A percentile compares a stretch with the other conserved stretches of the same genome.
Evolutionary conservation across 768 basidiomycete genomes (phyloP).

Genomic region (Bullera alba): DNA sequence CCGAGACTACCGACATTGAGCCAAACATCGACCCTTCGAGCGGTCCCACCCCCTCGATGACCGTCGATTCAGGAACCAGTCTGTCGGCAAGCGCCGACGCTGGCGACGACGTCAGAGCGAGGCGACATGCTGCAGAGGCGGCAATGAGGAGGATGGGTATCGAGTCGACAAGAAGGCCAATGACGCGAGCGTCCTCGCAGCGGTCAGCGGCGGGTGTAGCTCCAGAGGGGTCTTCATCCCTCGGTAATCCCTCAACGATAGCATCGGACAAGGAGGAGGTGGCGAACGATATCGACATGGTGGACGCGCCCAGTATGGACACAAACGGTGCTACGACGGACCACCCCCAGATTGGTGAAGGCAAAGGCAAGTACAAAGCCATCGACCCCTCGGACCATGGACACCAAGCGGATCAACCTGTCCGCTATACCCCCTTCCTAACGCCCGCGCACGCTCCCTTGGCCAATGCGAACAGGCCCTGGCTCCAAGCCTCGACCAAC

Average conservation of each 20-base stretch:
- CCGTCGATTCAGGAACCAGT: not conserved
- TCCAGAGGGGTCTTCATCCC: not conserved
- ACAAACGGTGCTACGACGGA: too few species aligned
- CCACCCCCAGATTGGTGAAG: conserved; percentile 9
- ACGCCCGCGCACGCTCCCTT: not conserved
- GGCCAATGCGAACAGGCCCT: not conserved
- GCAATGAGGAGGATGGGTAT: conserved; percentile 54
- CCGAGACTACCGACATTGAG: too few species aligned
- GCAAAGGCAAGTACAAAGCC: conserved; percentile 16
- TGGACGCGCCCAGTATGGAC: too few species aligned
- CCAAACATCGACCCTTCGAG: too few species aligned
- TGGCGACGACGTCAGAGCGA: conserved; percentile 4
- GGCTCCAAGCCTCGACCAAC: not conserved
- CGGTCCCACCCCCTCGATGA: too few species aligned
- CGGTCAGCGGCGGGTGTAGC: not conserved
- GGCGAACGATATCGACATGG: not conserved
- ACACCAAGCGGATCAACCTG: not conserved
- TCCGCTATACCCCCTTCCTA: not conserved
- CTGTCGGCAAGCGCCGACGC: not conserved
- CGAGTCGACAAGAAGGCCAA: not conserved
- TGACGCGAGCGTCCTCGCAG: not conserved
- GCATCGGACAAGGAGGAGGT: not conserved
- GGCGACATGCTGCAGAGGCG: conserved; percentile 61
- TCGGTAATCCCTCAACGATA: not conserved
- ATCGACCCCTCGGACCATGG: conserved; percentile 5